A percentile compares a stretch with the other conserved stretches of the same genome.
Conservation (phyloP, 2,329 filamentous ascomycete genomes). For the Macroventuria anomochaeta region DNA sequence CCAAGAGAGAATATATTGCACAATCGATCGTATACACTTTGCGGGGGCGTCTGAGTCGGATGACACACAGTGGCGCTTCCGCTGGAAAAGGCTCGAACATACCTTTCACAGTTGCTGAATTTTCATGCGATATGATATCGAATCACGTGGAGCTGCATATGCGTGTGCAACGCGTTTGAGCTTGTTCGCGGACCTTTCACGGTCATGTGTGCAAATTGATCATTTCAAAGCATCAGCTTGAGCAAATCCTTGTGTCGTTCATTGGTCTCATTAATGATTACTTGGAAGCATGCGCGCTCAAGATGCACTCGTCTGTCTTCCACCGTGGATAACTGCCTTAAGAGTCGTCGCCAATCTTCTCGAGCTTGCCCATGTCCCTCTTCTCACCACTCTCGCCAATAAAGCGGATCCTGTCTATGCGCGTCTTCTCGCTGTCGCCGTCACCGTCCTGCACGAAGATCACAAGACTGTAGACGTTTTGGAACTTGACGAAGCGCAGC, state of each 20-base stretch:
- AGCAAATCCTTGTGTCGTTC: too few species aligned
- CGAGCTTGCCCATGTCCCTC: conserved; percentile 89
- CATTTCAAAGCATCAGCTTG: too few species aligned
- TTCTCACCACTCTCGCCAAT: conserved; percentile 92
- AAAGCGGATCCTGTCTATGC: conserved; percentile 78
- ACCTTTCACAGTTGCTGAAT: conserved; percentile 4
- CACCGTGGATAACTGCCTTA: background rate
- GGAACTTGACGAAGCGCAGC: conserved; percentile 95
- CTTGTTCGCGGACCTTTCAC: too few species aligned
- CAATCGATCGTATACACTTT: conserved; percentile 54
- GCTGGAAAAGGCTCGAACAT: conserved; percentile 63
- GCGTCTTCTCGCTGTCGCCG: conserved; percentile 82
- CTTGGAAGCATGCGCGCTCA: background rate
- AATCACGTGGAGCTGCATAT: background rate
- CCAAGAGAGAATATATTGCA: conserved; percentile 80
- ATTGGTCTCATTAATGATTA: conserved; percentile 14
- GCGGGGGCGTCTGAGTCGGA: conserved; percentile 37
- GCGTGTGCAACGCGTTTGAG: background rate
- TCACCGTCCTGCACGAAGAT: conserved; percentile 85
- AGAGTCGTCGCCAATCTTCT: conserved; percentile 84
- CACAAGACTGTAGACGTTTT: conserved; percentile 85
- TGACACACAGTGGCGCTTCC: conserved; percentile 42
- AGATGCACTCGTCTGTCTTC: background rate
- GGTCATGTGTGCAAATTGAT: background rate
- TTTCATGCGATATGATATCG: background rate